phyloP scores from a whole-genome alignment of 768 basidiomycete species.

The Trametes elegans region DNA sequence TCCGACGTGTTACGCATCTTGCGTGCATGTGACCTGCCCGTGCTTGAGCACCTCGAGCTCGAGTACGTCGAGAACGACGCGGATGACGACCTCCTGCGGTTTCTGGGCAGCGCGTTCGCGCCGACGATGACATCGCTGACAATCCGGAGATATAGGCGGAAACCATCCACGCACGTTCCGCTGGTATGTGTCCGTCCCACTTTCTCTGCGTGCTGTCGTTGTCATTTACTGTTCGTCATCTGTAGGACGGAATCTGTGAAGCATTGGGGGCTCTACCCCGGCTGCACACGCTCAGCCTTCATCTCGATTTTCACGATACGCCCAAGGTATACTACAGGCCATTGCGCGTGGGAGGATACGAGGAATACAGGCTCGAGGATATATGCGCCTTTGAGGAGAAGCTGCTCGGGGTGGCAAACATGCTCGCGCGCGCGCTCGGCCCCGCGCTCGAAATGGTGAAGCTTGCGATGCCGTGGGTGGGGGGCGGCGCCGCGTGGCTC shows the following conservation, averaged over 20 bases:
- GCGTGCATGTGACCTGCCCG: neutral
- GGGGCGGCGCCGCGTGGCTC: neutral
- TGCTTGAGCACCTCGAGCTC: neutral
- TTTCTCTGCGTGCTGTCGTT: no score
- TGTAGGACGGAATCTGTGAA: neutral
- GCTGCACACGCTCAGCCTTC: no score
- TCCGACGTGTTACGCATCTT: neutral
- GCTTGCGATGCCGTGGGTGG: neutral
- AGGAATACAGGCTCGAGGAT: no score
- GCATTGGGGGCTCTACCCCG: neutral
- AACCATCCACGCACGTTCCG: no score
- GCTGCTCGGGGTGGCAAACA: no score
- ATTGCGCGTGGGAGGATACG: no score
- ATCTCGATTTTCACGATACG: no score
- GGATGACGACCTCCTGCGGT: neutral
- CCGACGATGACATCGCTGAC: neutral
- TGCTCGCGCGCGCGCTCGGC: neutral
- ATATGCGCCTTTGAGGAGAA: no score
- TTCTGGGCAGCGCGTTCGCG: neutral
- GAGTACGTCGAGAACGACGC: neutral
- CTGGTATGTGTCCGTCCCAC: neutral
- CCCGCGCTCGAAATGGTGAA: neutral
- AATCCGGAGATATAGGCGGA: no score
- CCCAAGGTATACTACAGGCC: no score
- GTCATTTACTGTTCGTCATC: neutral